These are phyloP conservation scores for Tricholoma bakamatsutake DNA, from an alignment of 768 basidiomycete species.

Conservation along the genomic window DNA sequence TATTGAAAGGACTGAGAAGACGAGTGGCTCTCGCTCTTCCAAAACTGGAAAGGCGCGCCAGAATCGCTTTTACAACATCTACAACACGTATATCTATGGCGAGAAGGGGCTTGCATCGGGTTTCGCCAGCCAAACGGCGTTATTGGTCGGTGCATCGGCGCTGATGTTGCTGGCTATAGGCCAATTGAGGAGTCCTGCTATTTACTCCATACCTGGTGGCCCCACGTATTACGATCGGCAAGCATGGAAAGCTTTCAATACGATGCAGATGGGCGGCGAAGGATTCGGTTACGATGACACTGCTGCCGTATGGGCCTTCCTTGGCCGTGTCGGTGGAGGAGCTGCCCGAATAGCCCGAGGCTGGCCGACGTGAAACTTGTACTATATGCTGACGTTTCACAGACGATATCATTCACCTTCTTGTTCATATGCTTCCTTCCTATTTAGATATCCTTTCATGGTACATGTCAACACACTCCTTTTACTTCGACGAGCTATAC, in stretches of 20 bases:
- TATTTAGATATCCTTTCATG: not conserved
- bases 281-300: constrained; percentile 60
- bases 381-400: not conserved
- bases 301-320: constrained; percentile 58
- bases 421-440: constrained; percentile 1
- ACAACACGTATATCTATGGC: constrained; percentile 65
- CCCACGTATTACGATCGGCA: constrained; percentile 71
- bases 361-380: constrained; percentile 56
- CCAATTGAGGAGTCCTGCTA: constrained; percentile 52
- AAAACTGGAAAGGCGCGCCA: constrained; percentile 21
- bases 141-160: constrained; percentile 60
- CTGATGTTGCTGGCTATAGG: constrained; percentile 56
- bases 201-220: constrained; percentile 52
- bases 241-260: constrained; percentile 77
- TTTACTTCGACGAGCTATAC: not conserved
- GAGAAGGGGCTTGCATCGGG: constrained; percentile 32
- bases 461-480: constrained; percentile 2
- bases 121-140: constrained; percentile 40
- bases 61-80: constrained; percentile 77
- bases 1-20: constrained; percentile 34
- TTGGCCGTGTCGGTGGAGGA: constrained; percentile 68
- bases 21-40: constrained; percentile 12
- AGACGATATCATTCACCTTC: not conserved
- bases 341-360: constrained; percentile 72
- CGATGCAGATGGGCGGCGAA: constrained; percentile 63